Evolutionary conservation across 768 basidiomycete genomes (phyloP).

Genomic region (Dioszegia aurantiaca): DNA sequence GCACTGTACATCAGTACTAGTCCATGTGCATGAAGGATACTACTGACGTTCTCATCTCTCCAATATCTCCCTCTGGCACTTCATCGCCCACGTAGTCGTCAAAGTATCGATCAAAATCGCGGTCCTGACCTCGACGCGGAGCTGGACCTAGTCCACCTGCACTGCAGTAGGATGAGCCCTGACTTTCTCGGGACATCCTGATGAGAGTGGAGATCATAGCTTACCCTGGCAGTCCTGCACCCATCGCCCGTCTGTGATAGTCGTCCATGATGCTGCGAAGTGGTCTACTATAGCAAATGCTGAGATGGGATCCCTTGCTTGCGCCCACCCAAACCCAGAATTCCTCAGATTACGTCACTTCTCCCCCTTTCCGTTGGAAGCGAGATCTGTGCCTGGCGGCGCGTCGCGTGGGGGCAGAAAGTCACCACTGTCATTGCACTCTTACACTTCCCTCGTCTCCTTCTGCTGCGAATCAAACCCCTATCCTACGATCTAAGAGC

Average conservation of each 20-base stretch:
- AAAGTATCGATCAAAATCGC: constrained; percentile 37
- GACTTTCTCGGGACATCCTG: not conserved
- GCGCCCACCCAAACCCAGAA: too few relatives aligned
- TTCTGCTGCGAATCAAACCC: not conserved
- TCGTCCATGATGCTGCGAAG: not conserved
- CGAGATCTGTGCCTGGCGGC: not conserved
- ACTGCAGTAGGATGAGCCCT: not conserved
- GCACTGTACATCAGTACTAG: constrained; percentile 21
- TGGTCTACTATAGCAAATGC: too few relatives aligned
- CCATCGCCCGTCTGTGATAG: not conserved
- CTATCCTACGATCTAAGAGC: too few relatives aligned
- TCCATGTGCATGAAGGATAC: not conserved
- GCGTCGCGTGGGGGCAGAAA: constrained; percentile 1
- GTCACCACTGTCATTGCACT: constrained; percentile 1
- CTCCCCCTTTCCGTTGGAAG: constrained; percentile 1
- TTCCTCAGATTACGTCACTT: constrained; percentile 6
- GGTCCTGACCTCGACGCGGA: constrained; percentile 28
- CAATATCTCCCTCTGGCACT: constrained; percentile 17
- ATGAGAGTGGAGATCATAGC: not conserved
- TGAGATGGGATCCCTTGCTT: too few relatives aligned
- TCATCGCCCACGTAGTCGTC: constrained; percentile 13
- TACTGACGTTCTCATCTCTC: constrained; percentile 38
- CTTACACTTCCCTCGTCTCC: not conserved
- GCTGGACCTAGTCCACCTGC: constrained; percentile 12
- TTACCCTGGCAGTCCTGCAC: constrained; percentile 3